These are phyloP conservation scores for Chaetomiaceae sp. DNA, from an alignment of 2,329 filamentous ascomycete genomes.

Conservation along the genomic window DNA sequence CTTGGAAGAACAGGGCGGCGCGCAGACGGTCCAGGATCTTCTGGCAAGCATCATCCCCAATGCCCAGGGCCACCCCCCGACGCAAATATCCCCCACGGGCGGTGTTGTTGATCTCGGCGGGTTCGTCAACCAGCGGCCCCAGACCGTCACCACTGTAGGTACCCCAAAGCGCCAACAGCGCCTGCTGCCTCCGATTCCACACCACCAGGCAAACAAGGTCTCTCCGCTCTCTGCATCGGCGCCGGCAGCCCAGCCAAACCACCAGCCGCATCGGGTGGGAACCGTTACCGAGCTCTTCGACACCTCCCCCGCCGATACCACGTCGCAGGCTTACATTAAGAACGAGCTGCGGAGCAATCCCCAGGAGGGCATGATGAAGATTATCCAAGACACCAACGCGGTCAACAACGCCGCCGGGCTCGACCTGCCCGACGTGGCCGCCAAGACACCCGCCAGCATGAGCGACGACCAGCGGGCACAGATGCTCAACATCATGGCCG, in stretches of 20 bases:
- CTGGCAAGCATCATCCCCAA: constrained; percentile 70
- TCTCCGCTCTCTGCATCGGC: constrained; percentile 30
- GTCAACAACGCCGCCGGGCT: constrained; percentile 42
- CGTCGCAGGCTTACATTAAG: constrained; percentile 47
- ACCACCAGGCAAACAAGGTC: constrained; percentile 30
- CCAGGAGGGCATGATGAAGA: constrained; percentile 60
- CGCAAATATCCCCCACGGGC: constrained; percentile 49
- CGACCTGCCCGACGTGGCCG: constrained; percentile 54
- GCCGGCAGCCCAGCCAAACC: constrained; percentile 28
- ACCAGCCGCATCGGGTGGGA: constrained; percentile 44
- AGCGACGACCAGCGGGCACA: constrained; percentile 54
- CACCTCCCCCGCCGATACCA: constrained; percentile 41
- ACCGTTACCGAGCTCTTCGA: constrained; percentile 60
- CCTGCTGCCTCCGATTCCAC: constrained; percentile 51
- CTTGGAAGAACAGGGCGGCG: constrained; percentile 73
- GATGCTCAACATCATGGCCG: constrained; percentile 58
- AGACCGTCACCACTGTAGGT: constrained; percentile 35
- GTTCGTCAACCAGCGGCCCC: constrained; percentile 47
- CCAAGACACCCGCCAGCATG: constrained; percentile 51
- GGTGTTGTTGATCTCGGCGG: constrained; percentile 60
- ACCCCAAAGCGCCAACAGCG: constrained; percentile 51
- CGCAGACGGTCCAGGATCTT: constrained; percentile 77
- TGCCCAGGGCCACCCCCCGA: constrained; percentile 26
- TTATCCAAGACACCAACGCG: constrained; percentile 62
- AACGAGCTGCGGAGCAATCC: constrained; percentile 55